Base-by-base conservation (phyloP, 139 green algal species). In the Haematococcus sp. region DNA sequence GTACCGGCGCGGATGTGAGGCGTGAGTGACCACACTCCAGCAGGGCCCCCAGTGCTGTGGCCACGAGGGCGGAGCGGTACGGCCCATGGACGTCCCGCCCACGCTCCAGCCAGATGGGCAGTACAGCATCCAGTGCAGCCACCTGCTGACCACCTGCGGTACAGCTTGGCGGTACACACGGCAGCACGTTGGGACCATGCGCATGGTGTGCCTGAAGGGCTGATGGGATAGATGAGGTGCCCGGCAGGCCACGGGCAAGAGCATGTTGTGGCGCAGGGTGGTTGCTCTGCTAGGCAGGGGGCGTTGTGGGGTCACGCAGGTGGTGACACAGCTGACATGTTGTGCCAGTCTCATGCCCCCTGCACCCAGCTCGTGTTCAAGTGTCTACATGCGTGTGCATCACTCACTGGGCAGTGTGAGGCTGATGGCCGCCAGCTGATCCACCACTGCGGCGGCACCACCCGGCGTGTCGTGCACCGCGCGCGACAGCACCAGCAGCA, bases 81-180 rank as follows among this genome's bases (percentile, higher is more conserved):
- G 49, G 25, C 28, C 71, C 71, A 23, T 75, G 70, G 40, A 82
- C 52, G 0, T 82, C 76, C 4, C 54, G 28, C 13, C 32, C 13
- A 3, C 76, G 63, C n/a, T 82, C 76, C 59, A 78, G 28, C 76
- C 74, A 68, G 17, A 74, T 35, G 19, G 76, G 63, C 28, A 82
- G 56, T 22, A 77, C 63, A 4, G 52, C 70, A 52, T 77, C 63
- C 23, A 82, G 54, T 0, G 60, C 70, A 23, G 30, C 43, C n/a
- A 66, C 25, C 28, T 73, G 22, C 46, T 28, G 44, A 5, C 66
- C 66, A 35, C 43, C 66, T 73, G 28, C 20, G 20, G 4, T 7
- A 35, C 5, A 44, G 9, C n/a, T n/a, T n/a, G n/a, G n/a, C n/a
- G n/a, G 33, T 19, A 16, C 33, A 71, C 35, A 46, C 33, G n/a